Base-by-base conservation (phyloP, 192 early-diverging fungal species). In the Irineochytrium annulatum region DNA sequence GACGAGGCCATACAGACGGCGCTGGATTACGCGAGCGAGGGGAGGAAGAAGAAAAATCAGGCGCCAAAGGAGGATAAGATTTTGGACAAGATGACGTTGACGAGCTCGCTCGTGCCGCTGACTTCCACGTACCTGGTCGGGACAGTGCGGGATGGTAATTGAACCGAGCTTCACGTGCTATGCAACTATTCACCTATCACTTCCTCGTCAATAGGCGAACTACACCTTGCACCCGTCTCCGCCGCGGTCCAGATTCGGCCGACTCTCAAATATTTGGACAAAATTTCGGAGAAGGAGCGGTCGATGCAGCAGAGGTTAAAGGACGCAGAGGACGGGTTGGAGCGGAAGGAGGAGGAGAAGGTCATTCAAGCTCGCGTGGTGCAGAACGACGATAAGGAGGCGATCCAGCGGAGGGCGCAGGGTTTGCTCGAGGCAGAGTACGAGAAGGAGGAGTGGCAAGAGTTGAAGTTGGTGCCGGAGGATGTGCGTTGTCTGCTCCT, bases 191-290 rank as follows among this genome's bases (percentile, higher is more conserved):
- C 41, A 57, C 52, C 57, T 27, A 14, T 33, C 34, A 11, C 3
- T 43, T 44, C 34, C 39, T 48, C 14, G 30, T 53, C 11, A 48
- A 45, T 57, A 89, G 90, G 80, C 29, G 90, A 87, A 54, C 73
- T 98, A 57, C 95, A 98, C 63, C 56, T 98, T 55, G 91, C 91
- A 3, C 87, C 89, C 1, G 68, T 98, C 31, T 57, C 69, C 8
- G 76, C 85, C 31, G 65, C 84, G 2, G 75, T 93, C 11, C 94
- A 97, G 69, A 70, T 98, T 58, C 86, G 91, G 0, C 93, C 95
- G 8, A 88, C 84, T 22, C 82, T 98, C 34, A 86, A 85, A 55
- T 95, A 98, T 68, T 72, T 95, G 27, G 93, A 97, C 61, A 86
- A 89, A 64, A 91, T 94, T 64, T 81, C 84, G 29, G 91, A 93